Percentiles rank a stretch among this genome's conserved stretches.
Conservation (phyloP, 306 rosid species). For the Acacia confusa region DNA sequence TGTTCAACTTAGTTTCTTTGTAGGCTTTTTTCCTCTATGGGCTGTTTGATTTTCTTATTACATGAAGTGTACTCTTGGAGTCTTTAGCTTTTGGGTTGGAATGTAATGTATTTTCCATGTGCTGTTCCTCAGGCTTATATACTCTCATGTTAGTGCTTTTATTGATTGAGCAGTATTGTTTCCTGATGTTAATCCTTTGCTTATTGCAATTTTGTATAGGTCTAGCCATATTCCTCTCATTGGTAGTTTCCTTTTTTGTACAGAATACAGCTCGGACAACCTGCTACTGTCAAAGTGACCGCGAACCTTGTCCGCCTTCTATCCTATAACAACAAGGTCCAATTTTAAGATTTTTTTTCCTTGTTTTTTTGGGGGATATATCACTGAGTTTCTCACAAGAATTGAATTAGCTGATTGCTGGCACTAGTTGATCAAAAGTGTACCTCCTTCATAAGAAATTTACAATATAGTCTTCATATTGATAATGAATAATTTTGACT, state of each 20-base stretch:
- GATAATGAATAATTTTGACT: background rate
- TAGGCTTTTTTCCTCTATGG: background rate
- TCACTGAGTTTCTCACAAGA: conserved; percentile 7
- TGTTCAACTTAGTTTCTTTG: background rate
- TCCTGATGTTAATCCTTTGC: background rate
- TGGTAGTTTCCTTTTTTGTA: conserved; percentile 26
- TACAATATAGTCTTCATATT: background rate
- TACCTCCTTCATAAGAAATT: conserved; percentile 2
- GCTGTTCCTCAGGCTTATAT: background rate
- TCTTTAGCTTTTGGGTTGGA: background rate
- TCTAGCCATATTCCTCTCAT: conserved; percentile 6
- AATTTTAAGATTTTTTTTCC: conserved; percentile 19
- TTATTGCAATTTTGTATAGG: background rate
- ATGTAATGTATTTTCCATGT: background rate
- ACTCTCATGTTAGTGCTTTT: background rate
- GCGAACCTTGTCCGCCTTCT: conserved; percentile 93
- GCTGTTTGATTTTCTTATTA: background rate
- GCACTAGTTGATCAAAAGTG: background rate
- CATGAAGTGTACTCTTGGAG: background rate
- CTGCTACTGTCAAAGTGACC: conserved; percentile 91
- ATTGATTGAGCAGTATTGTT: background rate
- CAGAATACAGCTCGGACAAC: conserved; percentile 96
- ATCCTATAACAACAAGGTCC: conserved; percentile 88
- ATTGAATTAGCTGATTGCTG: background rate
- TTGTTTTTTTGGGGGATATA: background rate